A percentile compares a stretch with the other conserved stretches of the same genome.
phyloP scores from a whole-genome alignment of 163 green algal genomes.

The Botryococcus braunii region DNA sequence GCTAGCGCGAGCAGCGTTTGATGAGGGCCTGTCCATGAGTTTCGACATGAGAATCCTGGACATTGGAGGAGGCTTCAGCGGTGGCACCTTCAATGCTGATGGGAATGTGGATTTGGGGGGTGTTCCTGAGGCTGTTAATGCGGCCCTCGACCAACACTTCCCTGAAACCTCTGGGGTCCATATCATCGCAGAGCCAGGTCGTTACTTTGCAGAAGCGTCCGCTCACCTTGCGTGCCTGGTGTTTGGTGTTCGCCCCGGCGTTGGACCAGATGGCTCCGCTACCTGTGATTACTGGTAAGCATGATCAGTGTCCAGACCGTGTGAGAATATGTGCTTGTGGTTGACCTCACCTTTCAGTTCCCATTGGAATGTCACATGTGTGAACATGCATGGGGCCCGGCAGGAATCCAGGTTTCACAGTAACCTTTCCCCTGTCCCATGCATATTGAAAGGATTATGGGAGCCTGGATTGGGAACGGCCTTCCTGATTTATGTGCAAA shows the following conservation, averaged over 20 bases:
- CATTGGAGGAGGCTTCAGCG: conserved; percentile 86
- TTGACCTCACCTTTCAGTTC: no score
- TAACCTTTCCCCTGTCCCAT: no score
- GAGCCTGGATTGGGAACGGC: no score
- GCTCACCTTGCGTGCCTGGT: conserved; percentile 70
- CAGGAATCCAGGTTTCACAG: no score
- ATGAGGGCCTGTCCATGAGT: conserved; percentile 30
- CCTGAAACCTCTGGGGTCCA: conserved; percentile 42
- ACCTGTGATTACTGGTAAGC: no score
- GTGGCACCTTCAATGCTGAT: conserved; percentile 44
- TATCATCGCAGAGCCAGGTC: conserved; percentile 91
- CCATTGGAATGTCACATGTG: no score
- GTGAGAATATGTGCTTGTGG: no score
- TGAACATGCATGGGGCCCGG: no score
- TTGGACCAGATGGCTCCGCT: conserved; percentile 26
- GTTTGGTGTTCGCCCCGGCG: conserved; percentile 56
- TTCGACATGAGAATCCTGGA: conserved; percentile 77
- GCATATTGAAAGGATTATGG: no score
- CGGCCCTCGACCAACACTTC: conserved; percentile 75
- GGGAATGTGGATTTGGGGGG: conserved; percentile 47
- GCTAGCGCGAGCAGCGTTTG: conserved; percentile 24
- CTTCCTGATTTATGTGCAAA: no score
- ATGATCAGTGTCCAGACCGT: no score
- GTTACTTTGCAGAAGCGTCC: conserved; percentile 89
- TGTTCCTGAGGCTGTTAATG: conserved; percentile 77